Conservation (phyloP, 495 filamentous ascomycete genomes). For the Tetracladium marchalianum region DNA sequence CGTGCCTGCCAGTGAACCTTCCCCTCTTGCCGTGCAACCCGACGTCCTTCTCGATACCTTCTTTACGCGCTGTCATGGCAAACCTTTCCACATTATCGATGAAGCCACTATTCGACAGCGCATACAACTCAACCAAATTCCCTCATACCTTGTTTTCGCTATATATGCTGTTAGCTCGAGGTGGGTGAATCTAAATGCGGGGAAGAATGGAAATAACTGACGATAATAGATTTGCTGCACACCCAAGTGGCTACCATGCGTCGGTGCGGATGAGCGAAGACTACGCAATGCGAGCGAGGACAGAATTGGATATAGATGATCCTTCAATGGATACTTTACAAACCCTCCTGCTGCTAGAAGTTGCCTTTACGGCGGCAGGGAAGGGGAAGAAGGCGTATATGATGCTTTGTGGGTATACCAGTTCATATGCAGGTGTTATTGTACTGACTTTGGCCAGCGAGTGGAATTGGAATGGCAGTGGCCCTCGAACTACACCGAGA, state of each 20-base stretch:
- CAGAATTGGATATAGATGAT: constrained; percentile 65
- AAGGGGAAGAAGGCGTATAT: constrained; percentile 79
- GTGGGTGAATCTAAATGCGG: constrained; percentile 29
- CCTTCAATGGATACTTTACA: constrained; percentile 69
- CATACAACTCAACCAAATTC: constrained; percentile 55
- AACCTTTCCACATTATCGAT: constrained; percentile 69
- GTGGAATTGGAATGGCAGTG: constrained; percentile 69
- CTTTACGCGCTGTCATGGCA: constrained; percentile 66
- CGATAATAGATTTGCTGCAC: constrained; percentile 49
- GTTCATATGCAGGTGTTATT: neutral
- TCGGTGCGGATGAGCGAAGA: constrained; percentile 50
- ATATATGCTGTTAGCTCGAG: constrained; percentile 64
- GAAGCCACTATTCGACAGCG: constrained; percentile 59
- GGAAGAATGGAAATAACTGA: constrained; percentile 10
- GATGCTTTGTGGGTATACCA: constrained; percentile 52
- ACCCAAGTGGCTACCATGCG: constrained; percentile 49
- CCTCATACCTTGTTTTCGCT: constrained; percentile 52
- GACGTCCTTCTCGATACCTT: constrained; percentile 64
- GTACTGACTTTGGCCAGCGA: constrained; percentile 39
- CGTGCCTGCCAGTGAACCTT: constrained; percentile 24
- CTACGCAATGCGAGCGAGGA: constrained; percentile 54
- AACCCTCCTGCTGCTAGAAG: constrained; percentile 62
- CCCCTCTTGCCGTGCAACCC: constrained; percentile 27
- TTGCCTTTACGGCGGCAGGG: constrained; percentile 65
- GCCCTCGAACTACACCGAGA: constrained; percentile 69